Evolutionary conservation across 306 rosid species (phyloP).

Genomic region (Cyamopsis tetragonoloba): DNA sequence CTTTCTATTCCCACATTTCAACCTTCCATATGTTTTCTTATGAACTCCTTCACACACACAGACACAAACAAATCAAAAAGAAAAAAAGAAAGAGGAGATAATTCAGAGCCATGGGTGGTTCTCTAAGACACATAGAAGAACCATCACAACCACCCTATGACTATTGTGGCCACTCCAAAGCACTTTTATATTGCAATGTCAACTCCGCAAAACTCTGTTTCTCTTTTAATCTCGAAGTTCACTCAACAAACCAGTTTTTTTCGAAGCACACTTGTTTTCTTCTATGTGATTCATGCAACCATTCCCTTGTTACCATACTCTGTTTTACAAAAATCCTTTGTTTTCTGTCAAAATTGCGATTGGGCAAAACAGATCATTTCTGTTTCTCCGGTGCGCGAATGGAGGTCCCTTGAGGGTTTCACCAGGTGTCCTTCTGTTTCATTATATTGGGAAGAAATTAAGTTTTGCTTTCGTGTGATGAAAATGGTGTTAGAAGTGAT

Average conservation of each 20-base stretch:
- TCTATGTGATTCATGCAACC: constrained; percentile 67
- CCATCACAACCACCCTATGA: constrained; percentile 38
- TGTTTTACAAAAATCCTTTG: constrained; percentile 69
- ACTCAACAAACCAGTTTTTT: constrained; percentile 78
- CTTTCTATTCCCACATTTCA: neutral
- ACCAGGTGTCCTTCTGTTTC: constrained; percentile 65
- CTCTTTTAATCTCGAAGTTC: constrained; percentile 76
- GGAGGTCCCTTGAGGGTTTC: constrained; percentile 79
- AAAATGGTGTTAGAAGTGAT: constrained; percentile 1
- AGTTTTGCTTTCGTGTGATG: constrained; percentile 34
- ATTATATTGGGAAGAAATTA: constrained; percentile 53
- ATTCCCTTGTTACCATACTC: constrained; percentile 70
- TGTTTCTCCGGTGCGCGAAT: constrained; percentile 39
- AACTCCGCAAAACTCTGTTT: constrained; percentile 88
- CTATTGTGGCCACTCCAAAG: constrained; percentile 52
- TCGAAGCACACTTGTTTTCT: constrained; percentile 67
- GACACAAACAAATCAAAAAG: no score
- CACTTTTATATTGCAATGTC: constrained; percentile 77
- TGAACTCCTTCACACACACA: neutral
- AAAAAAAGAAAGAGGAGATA: no score
- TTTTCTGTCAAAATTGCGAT: constrained; percentile 83
- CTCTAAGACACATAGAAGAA: neutral
- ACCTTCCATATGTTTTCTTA: no score
- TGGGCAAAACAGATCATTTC: constrained; percentile 65
- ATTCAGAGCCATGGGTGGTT: constrained; percentile 25